Conservation (phyloP, 2,329 filamentous ascomycete genomes). For the Blastomyces silverae region DNA sequence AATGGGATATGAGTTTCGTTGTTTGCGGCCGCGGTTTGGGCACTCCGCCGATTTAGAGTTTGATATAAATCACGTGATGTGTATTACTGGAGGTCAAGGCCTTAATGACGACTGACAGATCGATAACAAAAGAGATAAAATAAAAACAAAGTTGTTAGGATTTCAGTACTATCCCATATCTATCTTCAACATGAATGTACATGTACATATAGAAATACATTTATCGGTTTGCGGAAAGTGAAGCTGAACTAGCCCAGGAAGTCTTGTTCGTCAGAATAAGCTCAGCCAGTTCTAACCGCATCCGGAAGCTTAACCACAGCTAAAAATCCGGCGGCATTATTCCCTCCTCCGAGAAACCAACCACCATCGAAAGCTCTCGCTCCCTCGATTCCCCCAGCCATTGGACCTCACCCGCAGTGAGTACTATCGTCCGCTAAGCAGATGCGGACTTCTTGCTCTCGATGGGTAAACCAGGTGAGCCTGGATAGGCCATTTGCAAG, state of each 20-base stretch:
- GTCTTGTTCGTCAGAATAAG: too few species aligned
- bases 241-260: too few species aligned
- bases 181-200: background rate
- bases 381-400: background rate
- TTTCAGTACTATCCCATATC: background rate
- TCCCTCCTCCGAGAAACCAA: background rate
- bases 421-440: constrained; percentile 17
- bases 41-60: too few species aligned
- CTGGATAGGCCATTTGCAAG: constrained; percentile 28
- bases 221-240: too few species aligned
- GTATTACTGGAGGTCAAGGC: too few species aligned
- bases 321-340: background rate
- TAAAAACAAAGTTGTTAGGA: too few species aligned
- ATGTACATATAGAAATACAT: too few species aligned
- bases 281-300: background rate
- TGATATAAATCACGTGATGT: too few species aligned
- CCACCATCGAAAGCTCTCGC: background rate
- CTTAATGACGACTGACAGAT: too few species aligned
- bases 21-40: too few species aligned
- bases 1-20: background rate
- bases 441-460: constrained; percentile 39
- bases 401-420: constrained; percentile 3
- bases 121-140: too few species aligned
- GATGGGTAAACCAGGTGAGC: constrained; percentile 32
- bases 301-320: background rate